Base-by-base conservation (phyloP, 768 basidiomycete genomes). In the Termitomyces heimii region DNA sequence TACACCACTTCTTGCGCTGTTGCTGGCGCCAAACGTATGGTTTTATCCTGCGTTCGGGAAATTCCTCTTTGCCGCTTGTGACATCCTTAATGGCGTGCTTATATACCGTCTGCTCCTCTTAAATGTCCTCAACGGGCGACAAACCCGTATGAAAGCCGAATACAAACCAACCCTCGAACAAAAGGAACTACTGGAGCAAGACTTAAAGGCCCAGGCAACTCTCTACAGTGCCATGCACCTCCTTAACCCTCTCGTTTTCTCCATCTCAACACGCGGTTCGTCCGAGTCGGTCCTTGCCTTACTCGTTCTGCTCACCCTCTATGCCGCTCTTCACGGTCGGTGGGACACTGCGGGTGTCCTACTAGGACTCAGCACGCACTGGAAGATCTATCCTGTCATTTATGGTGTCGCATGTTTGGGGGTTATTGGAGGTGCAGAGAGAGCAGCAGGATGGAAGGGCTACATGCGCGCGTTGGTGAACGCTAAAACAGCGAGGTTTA, bases 321-420 rank as follows among this genome's bases (percentile, higher is more conserved):
- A 82, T 66, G 77, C 72, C 31, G 82, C 84, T 2, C 70, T 88
- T 57, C 77, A 78, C 42, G 75, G 72, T 4, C 75, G 75, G 44
- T 89, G 89, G 84, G 77, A 81, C 49, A 60, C 70, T 3, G 83
- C 92, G 0, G 94, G 92, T 0, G 62, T 91, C 5, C 66, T 87
- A 55, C 77, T 95, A 22, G 97, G 94, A 1, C 63, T 94, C 40
- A 86, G 90, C 60, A 86, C 93, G 0, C 94, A 98, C 65, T 96
- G 94, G 92, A 99, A 99, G 73, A 92, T 99, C 55, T 98, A 97
- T 66, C 97, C 97, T 0, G 77, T 95, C 62, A 83, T 99, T 55
- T 98, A 98, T 68, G 91, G 88, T 0, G 79, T 88, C n/a, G 82
- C 84, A 37, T 85, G 92, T 59, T 71, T 94, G 55, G 82, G 83